These are phyloP conservation scores for Alternaria alternata DNA, from an alignment of 2,329 filamentous ascomycete species.

Conservation along the genomic window DNA sequence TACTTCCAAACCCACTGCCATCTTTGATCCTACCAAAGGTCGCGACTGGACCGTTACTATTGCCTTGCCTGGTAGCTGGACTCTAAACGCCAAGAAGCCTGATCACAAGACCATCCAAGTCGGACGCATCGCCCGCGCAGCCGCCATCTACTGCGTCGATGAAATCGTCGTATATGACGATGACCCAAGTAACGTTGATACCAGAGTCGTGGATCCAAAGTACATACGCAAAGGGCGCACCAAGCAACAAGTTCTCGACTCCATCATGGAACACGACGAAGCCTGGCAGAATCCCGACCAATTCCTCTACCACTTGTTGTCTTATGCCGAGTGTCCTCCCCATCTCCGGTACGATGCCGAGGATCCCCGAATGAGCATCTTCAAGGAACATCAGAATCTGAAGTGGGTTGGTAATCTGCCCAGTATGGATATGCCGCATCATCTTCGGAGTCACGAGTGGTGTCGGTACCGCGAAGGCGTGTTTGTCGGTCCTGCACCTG, in stretches of 20 bases:
- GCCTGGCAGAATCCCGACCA: conserved; percentile 77
- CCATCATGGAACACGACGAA: conserved; percentile 53
- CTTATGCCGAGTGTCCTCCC: conserved; percentile 84
- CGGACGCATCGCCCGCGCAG: conserved; percentile 79
- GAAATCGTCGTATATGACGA: conserved; percentile 86
- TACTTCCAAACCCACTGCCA: conserved; percentile 72
- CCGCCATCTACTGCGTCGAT: conserved; percentile 84
- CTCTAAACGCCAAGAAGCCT: conserved; percentile 69
- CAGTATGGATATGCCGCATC: conserved; percentile 84
- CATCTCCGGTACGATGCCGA: conserved; percentile 63
- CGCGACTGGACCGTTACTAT: conserved; percentile 78
- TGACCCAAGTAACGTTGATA: conserved; percentile 52
- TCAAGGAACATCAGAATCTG: conserved; percentile 81
- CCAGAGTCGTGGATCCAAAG: conserved; percentile 30
- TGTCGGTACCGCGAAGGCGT: conserved; percentile 82
- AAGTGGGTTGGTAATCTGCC: conserved; percentile 76
- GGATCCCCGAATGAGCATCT: conserved; percentile 68
- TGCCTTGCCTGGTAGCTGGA: conserved; percentile 78
- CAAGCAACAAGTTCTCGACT: conserved; percentile 54
- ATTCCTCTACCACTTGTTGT: conserved; percentile 80
- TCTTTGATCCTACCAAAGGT: conserved; percentile 71
- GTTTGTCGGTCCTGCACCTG: conserved; percentile 55
- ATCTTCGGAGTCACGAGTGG: conserved; percentile 78
- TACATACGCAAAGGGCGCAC: conserved; percentile 37
- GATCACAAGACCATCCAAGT: conserved; percentile 78